Evolutionary conservation across 2,329 filamentous ascomycete genomes (phyloP).

Genomic region (Aspergillus neoniger): DNA sequence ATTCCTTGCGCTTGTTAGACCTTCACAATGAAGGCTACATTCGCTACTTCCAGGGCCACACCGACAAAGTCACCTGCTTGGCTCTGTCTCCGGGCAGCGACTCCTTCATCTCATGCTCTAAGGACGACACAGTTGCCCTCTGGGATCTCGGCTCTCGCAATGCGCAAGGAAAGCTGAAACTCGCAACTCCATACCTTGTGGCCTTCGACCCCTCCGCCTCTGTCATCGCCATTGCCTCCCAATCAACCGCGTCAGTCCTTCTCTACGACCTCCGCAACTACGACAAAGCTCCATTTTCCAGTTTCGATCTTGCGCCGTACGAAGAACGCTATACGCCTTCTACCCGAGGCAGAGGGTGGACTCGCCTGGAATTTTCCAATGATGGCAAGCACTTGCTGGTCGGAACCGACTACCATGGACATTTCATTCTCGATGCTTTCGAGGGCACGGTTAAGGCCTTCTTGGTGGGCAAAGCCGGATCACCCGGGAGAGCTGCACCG

Average conservation of each 20-base stretch:
- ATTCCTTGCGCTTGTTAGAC: conserved; percentile 83
- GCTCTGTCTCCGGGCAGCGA: conserved; percentile 83
- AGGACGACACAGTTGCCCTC: conserved; percentile 85
- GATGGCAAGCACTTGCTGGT: conserved; percentile 86
- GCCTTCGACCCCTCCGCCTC: conserved; percentile 91
- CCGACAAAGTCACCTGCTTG: conserved; percentile 78
- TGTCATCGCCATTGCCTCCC: conserved; percentile 86
- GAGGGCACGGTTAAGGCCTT: conserved; percentile 77
- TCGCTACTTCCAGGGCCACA: conserved; percentile 92
- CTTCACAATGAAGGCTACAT: conserved; percentile 92
- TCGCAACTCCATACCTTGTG: conserved; percentile 78
- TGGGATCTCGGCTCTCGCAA: conserved; percentile 86
- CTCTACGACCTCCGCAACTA: conserved; percentile 94
- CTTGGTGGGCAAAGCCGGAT: conserved; percentile 54
- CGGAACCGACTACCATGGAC: conserved; percentile 78
- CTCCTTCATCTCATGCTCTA: conserved; percentile 86
- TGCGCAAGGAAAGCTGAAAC: conserved; percentile 75
- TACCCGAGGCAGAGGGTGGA: conserved; percentile 65
- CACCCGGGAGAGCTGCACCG: conserved; percentile 52
- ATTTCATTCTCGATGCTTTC: conserved; percentile 93
- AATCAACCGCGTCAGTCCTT: conserved; percentile 74
- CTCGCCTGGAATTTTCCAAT: conserved; percentile 91
- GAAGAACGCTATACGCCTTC: conserved; percentile 58
- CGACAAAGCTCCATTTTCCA: conserved; percentile 84
- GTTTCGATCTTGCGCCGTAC: conserved; percentile 70